Conservation (phyloP, 2,329 filamentous ascomycete genomes). For the Xylaria sp. region DNA sequence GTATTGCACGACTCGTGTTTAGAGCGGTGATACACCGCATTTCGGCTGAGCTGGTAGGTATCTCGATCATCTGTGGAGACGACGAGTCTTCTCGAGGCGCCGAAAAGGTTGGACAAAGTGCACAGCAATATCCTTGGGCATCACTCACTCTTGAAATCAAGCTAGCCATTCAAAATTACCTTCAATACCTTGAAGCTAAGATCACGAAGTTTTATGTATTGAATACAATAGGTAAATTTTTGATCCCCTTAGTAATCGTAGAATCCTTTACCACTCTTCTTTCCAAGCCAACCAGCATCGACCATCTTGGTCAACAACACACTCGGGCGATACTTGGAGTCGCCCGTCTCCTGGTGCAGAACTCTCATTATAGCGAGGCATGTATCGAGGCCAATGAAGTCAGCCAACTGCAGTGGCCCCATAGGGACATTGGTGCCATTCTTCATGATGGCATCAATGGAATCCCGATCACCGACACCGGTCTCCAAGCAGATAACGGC, state of each 20-base stretch:
- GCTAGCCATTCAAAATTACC: neutral
- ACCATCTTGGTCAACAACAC: slow-evolving; percentile 95
- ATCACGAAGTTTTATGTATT: neutral
- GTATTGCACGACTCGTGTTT: slow-evolving; percentile 14
- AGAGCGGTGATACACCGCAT: slow-evolving; percentile 5
- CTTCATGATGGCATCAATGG: slow-evolving; percentile 99
- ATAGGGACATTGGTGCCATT: slow-evolving; percentile 99
- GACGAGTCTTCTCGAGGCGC: neutral
- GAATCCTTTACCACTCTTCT: slow-evolving; percentile 97
- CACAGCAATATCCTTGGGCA: neutral
- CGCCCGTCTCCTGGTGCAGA: slow-evolving; percentile 87
- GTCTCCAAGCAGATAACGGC: slow-evolving; percentile 94
- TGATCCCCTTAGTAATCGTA: slow-evolving; percentile 77
- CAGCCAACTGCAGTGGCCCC: slow-evolving; percentile 91
- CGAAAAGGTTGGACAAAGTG: neutral
- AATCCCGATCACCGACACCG: slow-evolving; percentile 85
- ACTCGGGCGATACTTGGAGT: slow-evolving; percentile 93
- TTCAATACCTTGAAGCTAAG: neutral
- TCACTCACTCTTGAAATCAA: neutral
- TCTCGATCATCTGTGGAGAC: neutral
- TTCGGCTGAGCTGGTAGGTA: neutral
- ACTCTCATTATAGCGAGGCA: slow-evolving; percentile 98
- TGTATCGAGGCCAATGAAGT: slow-evolving; percentile 97
- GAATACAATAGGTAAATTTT: slow-evolving; percentile 4
- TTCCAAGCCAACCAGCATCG: slow-evolving; percentile 95